Evolutionary conservation across 208 protist genomes (phyloP), one percentile per base, ranked within the genome.

Genomic region (Paratrypanosoma confusum): DNA sequence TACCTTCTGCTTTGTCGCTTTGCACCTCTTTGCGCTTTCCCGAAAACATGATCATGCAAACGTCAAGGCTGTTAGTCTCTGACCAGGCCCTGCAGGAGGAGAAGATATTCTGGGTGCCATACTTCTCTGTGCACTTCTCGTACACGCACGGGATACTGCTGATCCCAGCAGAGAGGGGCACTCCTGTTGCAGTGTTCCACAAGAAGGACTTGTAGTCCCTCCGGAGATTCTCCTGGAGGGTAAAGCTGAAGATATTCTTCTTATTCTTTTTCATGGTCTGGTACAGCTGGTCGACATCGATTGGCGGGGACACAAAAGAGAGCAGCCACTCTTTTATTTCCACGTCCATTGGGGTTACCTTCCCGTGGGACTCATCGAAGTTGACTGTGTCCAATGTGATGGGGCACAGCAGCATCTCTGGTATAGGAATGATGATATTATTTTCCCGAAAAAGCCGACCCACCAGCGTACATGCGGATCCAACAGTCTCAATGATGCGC

Each of bases 381-480:
- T 93, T 93, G 6, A 81, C 67, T 8, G 76, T 83, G 47, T 93
- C 83, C 18, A 89, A 35, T 25, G 87, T 44, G 45, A 93, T 93
- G 4, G 83, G 65, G 4, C 68, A 70, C 14, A 62, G 27, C 10
- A 93, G 60, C 22, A 93, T 59, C 20, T 38, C 39, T n/a, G 83
- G 63, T 11, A 42, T 78, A 13, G 66, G 67, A 28, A 93, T 57
- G 6, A 46, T 23, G 13, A 72, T 26, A 6, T 40, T 56, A 20
- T 37, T 51, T 3, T 71, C 40, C 6, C 57, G 49, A 52, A 66
- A 89, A 17, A 82, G 34, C 32, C 82, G 66, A 1, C 66, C 37
- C 10, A 93, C 71, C 36, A 93, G 66, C 14, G 83, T 89, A 46
- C 73, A 87, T 10, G 79, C 79, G 14, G 79, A 89, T 22, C 80